A percentile compares a stretch with the other conserved stretches of the same genome.
These are phyloP conservation scores for Periconia sp. DNA, from an alignment of 2,329 filamentous ascomycete species.

Conservation along the genomic window DNA sequence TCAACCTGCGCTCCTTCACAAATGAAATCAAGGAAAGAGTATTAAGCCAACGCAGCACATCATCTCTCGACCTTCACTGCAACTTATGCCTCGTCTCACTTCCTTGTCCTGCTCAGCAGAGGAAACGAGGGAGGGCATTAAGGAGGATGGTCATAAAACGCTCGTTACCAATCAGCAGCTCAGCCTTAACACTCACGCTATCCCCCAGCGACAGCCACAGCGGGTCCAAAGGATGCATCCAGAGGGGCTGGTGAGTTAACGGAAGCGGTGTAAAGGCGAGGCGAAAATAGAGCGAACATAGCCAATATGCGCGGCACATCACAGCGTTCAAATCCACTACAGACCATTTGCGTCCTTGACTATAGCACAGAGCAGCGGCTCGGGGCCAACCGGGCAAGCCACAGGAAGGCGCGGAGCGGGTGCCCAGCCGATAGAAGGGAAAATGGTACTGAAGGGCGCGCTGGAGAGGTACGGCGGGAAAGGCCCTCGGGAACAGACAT, in stretches of 20 bases:
- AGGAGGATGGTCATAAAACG: constrained; percentile 42
- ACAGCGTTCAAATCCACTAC: constrained; percentile 16
- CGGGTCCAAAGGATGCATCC: constrained; percentile 42
- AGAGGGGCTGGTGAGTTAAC: constrained; percentile 34
- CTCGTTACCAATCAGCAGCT: constrained; percentile 47
- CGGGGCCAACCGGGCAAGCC: constrained; percentile 44
- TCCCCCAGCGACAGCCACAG: constrained; percentile 38
- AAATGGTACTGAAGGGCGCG: constrained; percentile 28
- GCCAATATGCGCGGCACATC: constrained; percentile 46
- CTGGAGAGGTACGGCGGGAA: constrained; percentile 49
- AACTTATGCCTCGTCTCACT: constrained; percentile 8
- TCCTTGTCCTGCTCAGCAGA: constrained; percentile 18
- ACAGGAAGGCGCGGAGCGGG: constrained; percentile 34
- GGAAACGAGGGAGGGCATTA: constrained; percentile 11
- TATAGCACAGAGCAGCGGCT: constrained; percentile 15
- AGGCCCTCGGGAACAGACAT: constrained; percentile 46
- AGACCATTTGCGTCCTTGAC: constrained; percentile 30
- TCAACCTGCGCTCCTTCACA: constrained; percentile 18
- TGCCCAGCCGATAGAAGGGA: constrained; percentile 23
- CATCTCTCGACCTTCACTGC: constrained; percentile 42
- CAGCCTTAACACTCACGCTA: constrained; percentile 20
- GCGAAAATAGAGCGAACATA: constrained; percentile 46
- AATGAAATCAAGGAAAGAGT: background rate
- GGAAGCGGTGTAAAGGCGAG: constrained; percentile 25
- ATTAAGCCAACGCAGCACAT: constrained; percentile 30